Base-by-base conservation (phyloP, 345 rosid genomes). In the Brassica carinata region DNA sequence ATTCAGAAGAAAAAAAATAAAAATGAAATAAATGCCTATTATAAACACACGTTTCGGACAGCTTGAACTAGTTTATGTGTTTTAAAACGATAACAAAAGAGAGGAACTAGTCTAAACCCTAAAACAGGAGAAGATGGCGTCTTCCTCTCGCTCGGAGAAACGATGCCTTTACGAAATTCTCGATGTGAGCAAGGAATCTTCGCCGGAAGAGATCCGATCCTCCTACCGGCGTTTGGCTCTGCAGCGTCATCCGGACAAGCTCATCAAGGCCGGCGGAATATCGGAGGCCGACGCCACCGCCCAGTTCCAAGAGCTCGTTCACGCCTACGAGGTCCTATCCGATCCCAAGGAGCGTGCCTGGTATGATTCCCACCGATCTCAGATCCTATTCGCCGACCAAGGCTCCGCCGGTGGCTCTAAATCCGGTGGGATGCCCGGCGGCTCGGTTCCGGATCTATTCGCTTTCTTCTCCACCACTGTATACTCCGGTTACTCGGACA, bases 211-310 rank as follows among this genome's bases (percentile, higher is more conserved):
- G 82, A 93, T 93, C 69, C 91, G 96, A 19, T 82, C 95, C 2
- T 86, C 98, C 1, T 96, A 92, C 88, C 89, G 74, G 82, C 91
- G 88, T 78, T 87, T 89, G 5, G 99, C 99, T 64, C 88, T 96
- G 31, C 98, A 87, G 63, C 97, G 96, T 84, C 98, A 96, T 77
- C 99, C 99, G 3, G 99, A 96, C 81, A 96, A 96, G 94, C 99
- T 96, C 18, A 80, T 96, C 61, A 86, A 90, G 67, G 89, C 98
- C 62, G 90, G 95, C 36, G 98, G 97, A 27, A 43, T 96, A 58
- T 83, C 89, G 64, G 90, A 86, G 63, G 82, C 88, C 14, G 95
- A 92, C 29, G 98, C 98, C 79, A 93, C 98, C 67, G 91, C 96
- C 27, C 93, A 89, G 81, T 96, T 93, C 85, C 99, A 96, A 81